These are phyloP conservation scores for Saturnispora sanitii DNA, from an alignment of 805 yeast species.

Conservation along the genomic window DNA sequence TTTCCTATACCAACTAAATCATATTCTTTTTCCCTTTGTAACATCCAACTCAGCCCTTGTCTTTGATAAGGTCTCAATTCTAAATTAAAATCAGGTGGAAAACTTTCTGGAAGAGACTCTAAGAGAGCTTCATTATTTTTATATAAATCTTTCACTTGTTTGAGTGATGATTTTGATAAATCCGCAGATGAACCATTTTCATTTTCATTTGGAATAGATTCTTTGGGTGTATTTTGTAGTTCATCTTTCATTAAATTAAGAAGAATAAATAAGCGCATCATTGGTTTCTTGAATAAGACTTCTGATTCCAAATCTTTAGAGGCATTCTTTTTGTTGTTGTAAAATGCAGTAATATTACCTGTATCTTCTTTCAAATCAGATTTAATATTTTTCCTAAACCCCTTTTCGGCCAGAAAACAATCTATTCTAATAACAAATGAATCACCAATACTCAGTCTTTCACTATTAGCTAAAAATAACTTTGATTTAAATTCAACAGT, in stretches of 20 bases:
- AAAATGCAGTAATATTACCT: slow-evolving; percentile 6
- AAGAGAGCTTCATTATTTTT: slow-evolving; percentile 40
- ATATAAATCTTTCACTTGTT: slow-evolving; percentile 71
- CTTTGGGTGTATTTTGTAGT: too few species aligned
- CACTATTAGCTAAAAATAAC: slow-evolving; percentile 45
- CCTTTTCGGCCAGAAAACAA: slow-evolving; percentile 36
- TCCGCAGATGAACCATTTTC: too few species aligned
- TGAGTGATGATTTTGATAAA: slow-evolving; percentile 36
- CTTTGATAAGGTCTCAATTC: slow-evolving; percentile 68
- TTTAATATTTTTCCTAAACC: slow-evolving; percentile 5
- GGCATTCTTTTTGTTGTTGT: slow-evolving; percentile 1
- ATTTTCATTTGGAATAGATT: too few species aligned
- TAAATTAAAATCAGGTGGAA: slow-evolving; percentile 46
- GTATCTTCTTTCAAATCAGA: slow-evolving; percentile 22
- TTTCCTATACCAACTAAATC: slow-evolving; percentile 30
- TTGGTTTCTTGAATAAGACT: slow-evolving; percentile 7
- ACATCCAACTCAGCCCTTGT: slow-evolving; percentile 84
- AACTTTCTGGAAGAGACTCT: slow-evolving; percentile 54
- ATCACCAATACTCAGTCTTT: slow-evolving; percentile 63
- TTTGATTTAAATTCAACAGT: slow-evolving; percentile 47
- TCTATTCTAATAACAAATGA: slow-evolving; percentile 61
- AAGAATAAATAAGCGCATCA: slow-evolving; percentile 1
- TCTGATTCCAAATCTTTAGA: slow-evolving; percentile 10
- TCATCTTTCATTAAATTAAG: not conserved
- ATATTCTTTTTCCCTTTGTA: slow-evolving; percentile 62